Conservation (phyloP, 2,329 filamentous ascomycete genomes). For the Trichoderma sp. region DNA sequence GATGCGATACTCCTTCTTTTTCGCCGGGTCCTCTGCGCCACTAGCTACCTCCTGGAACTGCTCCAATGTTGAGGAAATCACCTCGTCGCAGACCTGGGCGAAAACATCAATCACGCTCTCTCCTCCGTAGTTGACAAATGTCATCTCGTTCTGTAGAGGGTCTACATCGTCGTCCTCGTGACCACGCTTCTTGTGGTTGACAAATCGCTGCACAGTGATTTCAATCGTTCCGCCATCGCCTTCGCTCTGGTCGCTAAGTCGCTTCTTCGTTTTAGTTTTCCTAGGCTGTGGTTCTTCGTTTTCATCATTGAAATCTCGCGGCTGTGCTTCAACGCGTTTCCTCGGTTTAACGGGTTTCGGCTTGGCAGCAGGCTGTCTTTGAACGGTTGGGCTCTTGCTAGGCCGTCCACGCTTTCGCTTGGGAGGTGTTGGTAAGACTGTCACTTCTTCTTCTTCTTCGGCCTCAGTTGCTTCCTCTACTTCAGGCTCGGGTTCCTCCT, state of each 20-base stretch:
- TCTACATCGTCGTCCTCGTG: conserved; percentile 43
- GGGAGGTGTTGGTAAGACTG: conserved; percentile 26
- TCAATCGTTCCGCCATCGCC: conserved; percentile 40
- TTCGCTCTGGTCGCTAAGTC: conserved; percentile 27
- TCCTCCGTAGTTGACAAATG: conserved; percentile 50
- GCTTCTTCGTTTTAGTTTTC: conserved; percentile 24
- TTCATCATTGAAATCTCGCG: conserved; percentile 6
- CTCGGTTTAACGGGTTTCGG: conserved; percentile 26
- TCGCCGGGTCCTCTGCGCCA: conserved; percentile 42
- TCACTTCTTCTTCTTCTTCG: background rate
- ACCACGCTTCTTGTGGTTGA: conserved; percentile 43
- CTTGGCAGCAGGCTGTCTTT: conserved; percentile 37
- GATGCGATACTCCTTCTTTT: conserved; percentile 52
- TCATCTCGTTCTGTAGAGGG: conserved; percentile 49
- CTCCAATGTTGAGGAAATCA: conserved; percentile 50
- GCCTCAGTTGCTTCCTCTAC: background rate
- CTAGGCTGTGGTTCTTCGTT: conserved; percentile 12
- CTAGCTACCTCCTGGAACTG: conserved; percentile 43
- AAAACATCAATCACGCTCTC: conserved; percentile 63
- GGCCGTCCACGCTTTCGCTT: conserved; percentile 38
- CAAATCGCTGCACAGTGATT: conserved; percentile 59
- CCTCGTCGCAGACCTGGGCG: conserved; percentile 58
- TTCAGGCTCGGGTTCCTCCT: background rate
- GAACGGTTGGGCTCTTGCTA: conserved; percentile 41
- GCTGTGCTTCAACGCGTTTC: conserved; percentile 5